Percentiles rank a stretch among this genome's conserved stretches.
Conservation (phyloP, 1,139 yeast species). For the Blastobotrys ciferrii region DNA sequence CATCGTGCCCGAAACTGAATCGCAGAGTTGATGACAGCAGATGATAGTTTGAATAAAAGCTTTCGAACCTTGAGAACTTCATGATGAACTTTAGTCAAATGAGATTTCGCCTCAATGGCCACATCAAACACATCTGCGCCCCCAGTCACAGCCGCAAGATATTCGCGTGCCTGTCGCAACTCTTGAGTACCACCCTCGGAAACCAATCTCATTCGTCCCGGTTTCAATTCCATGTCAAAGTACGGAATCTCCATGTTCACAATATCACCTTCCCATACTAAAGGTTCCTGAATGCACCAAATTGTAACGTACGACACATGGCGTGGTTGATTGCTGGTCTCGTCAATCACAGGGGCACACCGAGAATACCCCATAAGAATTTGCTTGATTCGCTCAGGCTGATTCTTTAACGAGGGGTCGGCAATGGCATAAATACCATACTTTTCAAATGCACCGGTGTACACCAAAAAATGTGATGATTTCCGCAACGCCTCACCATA, state of each 20-base stretch:
- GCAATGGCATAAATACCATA: conserved; percentile 77
- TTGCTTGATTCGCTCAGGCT: conserved; percentile 41
- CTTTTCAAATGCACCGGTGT: conserved; percentile 69
- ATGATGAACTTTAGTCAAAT: conserved; percentile 69
- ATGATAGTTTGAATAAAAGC: conserved; percentile 66
- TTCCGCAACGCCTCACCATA: conserved; percentile 59
- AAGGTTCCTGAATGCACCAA: conserved; percentile 76
- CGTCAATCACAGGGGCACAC: conserved; percentile 24
- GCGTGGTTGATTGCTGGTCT: conserved; percentile 36
- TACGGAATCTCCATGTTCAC: conserved; percentile 53
- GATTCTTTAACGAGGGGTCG: conserved; percentile 50
- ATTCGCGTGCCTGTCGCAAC: conserved; percentile 44
- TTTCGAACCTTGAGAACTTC: conserved; percentile 69
- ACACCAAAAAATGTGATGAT: conserved; percentile 74
- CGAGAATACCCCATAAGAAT: conserved; percentile 39
- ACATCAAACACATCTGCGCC: conserved; percentile 56
- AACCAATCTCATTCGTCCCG: conserved; percentile 70
- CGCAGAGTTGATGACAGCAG: conserved; percentile 65
- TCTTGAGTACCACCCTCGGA: conserved; percentile 60
- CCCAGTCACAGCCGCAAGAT: conserved; percentile 47
- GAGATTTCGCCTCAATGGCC: conserved; percentile 61
- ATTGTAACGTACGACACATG: conserved; percentile 63
- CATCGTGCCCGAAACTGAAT: conserved; percentile 49
- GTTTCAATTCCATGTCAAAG: conserved; percentile 45
- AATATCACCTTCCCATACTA: conserved; percentile 87